phyloP scores from a whole-genome alignment of 371 early-diverging fungal genomes.

The Sporodiniella umbellata region DNA sequence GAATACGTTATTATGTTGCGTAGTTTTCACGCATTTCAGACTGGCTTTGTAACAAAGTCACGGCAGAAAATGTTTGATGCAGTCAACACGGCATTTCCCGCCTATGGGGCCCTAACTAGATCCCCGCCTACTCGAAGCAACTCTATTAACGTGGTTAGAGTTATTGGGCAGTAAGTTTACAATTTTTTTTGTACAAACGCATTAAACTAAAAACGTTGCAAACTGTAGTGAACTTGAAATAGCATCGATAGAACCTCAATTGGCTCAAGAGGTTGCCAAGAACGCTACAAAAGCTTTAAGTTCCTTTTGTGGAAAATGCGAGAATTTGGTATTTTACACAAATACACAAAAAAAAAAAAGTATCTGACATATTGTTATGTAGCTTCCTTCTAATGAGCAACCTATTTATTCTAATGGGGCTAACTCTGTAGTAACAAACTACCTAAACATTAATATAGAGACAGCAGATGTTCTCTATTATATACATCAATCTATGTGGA shows the following conservation, averaged over 20 bases:
- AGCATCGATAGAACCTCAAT: constrained; percentile 55
- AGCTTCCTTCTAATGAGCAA: constrained; percentile 26
- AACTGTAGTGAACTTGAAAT: constrained; percentile 58
- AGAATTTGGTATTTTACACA: constrained; percentile 38
- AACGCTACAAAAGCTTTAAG: constrained; percentile 55
- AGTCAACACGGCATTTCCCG: constrained; percentile 56
- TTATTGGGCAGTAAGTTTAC: constrained; percentile 50
- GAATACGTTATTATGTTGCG: constrained; percentile 67
- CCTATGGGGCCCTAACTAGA: constrained; percentile 27
- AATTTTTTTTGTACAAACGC: neutral
- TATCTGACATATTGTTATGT: neutral
- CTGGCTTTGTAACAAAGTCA: constrained; percentile 63
- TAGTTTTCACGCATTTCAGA: constrained; percentile 66
- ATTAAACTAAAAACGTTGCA: neutral
- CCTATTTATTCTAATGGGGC: constrained; percentile 32
- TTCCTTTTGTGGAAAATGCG: constrained; percentile 54
- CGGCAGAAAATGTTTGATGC: constrained; percentile 61
- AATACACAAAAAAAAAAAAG: neutral
- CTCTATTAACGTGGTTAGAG: constrained; percentile 49
- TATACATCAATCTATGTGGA: constrained; percentile 58
- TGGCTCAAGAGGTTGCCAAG: constrained; percentile 48
- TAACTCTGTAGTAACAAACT: constrained; percentile 27
- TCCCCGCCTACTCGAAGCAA: constrained; percentile 45
- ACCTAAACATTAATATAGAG: constrained; percentile 56
- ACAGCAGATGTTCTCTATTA: constrained; percentile 55